Evolutionary conservation across 495 filamentous ascomycete genomes (phyloP).

Genomic region (Neurospora pannonica): DNA sequence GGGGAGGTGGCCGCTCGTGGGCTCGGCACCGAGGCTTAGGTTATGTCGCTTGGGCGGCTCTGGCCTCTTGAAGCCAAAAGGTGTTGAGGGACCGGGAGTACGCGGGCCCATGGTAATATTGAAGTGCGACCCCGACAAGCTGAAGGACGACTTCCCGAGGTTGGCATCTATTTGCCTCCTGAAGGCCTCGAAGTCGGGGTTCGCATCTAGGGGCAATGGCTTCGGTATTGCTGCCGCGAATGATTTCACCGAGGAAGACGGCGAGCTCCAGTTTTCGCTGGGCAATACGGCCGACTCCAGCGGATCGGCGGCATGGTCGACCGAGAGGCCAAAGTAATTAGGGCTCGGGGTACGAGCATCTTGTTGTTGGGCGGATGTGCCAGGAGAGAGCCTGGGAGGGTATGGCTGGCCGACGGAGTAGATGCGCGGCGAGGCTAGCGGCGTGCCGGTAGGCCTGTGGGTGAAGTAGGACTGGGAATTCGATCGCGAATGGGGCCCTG

Average conservation of each 20-base stretch:
- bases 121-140: slow-evolving; percentile 39
- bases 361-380: slow-evolving; percentile 14
- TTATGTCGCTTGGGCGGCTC: slow-evolving; percentile 30
- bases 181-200: slow-evolving; percentile 71
- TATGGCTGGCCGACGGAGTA: slow-evolving; percentile 38
- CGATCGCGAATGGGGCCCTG: slow-evolving; percentile 32
- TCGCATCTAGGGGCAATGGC: slow-evolving; percentile 58
- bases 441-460: slow-evolving; percentile 29
- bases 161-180: slow-evolving; percentile 57
- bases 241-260: slow-evolving; percentile 57
- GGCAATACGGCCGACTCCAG: slow-evolving; percentile 49
- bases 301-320: slow-evolving; percentile 51
- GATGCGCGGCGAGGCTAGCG: slow-evolving; percentile 31
- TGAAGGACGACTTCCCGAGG: slow-evolving; percentile 38
- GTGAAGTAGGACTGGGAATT: slow-evolving; percentile 30
- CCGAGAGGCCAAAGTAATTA: slow-evolving; percentile 71
- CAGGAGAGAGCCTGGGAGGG: slow-evolving; percentile 28
- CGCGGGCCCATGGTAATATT: slow-evolving; percentile 12
- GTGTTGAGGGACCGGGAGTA: slow-evolving; percentile 16
- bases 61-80: slow-evolving; percentile 26
- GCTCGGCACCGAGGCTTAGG: slow-evolving; percentile 23
- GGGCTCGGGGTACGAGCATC: slow-evolving; percentile 50
- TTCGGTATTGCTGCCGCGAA: slow-evolving; percentile 59
- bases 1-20: slow-evolving; percentile 17
- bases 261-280: slow-evolving; percentile 62